Percentiles rank a stretch among this genome's conserved stretches.
Conservation (phyloP, 2,329 filamentous ascomycete genomes). For the Rhexocercosporidium sp. region DNA sequence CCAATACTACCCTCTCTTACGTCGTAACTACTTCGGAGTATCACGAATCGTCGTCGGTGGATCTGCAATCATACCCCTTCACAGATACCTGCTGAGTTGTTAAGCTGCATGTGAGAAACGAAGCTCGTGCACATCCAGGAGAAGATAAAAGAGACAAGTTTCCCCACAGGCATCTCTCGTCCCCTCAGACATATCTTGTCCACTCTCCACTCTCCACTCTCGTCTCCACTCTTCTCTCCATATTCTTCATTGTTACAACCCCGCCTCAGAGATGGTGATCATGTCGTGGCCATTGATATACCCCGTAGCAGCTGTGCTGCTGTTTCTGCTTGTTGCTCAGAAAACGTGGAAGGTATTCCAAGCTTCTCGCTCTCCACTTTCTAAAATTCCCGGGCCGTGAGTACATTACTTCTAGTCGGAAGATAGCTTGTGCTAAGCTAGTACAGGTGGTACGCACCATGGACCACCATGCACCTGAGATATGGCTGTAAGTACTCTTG, state of each 20-base stretch:
- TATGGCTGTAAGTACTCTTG: constrained; percentile 23
- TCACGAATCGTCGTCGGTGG: neutral
- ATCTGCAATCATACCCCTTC: neutral
- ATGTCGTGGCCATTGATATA: neutral
- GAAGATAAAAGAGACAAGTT: neutral
- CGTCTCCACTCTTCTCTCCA: neutral
- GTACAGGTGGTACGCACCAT: constrained; percentile 29
- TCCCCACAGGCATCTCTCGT: neutral
- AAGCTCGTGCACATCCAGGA: neutral
- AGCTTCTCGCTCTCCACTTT: constrained; percentile 3
- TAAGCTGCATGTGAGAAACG: neutral
- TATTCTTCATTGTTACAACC: neutral
- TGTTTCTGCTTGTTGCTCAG: constrained; percentile 3
- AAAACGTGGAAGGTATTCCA: neutral
- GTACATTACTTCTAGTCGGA: neutral
- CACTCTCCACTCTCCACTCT: neutral
- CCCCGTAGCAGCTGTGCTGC: neutral
- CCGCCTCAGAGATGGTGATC: neutral
- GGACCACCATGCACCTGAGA: constrained; percentile 30
- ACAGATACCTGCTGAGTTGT: neutral
- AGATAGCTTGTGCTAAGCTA: neutral
- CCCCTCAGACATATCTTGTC: neutral
- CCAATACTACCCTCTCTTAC: neutral
- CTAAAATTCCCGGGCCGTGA: neutral
- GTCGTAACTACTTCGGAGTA: too few relatives aligned